Conservation (phyloP, 1,284 basidiomycete species). For the Cryptococcus sp. region DNA sequence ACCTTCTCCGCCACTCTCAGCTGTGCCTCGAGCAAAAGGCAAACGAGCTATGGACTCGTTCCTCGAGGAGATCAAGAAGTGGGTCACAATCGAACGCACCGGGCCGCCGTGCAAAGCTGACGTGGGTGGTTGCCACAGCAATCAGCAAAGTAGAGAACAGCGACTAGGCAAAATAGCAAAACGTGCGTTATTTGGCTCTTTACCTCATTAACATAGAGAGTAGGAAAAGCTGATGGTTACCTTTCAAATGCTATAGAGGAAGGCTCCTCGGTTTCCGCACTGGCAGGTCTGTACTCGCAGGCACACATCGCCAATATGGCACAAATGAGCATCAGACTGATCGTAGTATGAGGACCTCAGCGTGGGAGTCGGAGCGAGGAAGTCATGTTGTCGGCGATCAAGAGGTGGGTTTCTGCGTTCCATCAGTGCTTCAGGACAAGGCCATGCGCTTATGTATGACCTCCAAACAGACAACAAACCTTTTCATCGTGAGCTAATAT, state of each 20-base stretch:
- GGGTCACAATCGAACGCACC: conserved; percentile 12
- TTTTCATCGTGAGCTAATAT: conserved; percentile 70
- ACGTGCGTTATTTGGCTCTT: conserved; percentile 56
- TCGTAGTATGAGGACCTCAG: conserved; percentile 16
- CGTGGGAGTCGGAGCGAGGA: conserved; percentile 27
- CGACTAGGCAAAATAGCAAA: conserved; percentile 66
- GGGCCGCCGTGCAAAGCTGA: background rate
- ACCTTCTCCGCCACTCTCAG: conserved; percentile 58
- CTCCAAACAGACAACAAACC: conserved; percentile 74
- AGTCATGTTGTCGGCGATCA: conserved; percentile 22
- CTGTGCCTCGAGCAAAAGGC: conserved; percentile 70
- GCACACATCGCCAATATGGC: background rate
- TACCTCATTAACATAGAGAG: background rate
- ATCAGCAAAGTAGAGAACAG: conserved; percentile 85
- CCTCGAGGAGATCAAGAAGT: conserved; percentile 90
- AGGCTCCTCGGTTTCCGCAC: conserved; percentile 73
- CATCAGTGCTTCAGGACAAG: background rate
- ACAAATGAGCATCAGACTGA: conserved; percentile 15
- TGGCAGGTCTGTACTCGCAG: conserved; percentile 64
- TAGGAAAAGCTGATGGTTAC: background rate
- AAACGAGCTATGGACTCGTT: conserved; percentile 92
- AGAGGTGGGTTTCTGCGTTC: conserved; percentile 28
- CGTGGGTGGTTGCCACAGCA: conserved; percentile 57
- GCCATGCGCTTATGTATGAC: background rate
- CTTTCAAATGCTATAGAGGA: conserved; percentile 42